These are phyloP conservation scores for Tricholoma furcatifolium DNA, from an alignment of 768 basidiomycete genomes.

Conservation along the genomic window DNA sequence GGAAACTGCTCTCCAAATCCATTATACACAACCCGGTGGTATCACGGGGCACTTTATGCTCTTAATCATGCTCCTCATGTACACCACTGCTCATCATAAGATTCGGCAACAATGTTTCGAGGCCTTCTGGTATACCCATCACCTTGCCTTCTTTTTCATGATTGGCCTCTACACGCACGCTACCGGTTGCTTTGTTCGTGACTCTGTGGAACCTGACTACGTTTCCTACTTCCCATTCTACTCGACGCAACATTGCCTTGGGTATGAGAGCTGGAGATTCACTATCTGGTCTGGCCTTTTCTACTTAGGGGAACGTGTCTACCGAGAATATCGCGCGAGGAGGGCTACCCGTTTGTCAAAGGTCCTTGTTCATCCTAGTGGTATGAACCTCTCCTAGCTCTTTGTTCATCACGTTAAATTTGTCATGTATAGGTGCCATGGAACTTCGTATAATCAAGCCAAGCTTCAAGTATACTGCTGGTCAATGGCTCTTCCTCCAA, in stretches of 20 bases:
- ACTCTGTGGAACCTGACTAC: constrained; percentile 71
- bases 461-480: constrained; percentile 87
- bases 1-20: constrained; percentile 76
- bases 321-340: constrained; percentile 79
- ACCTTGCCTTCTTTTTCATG: constrained; percentile 94
- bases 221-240: constrained; percentile 82
- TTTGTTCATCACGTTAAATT: constrained; percentile 3
- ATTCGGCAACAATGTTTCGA: constrained; percentile 91
- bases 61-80: constrained; percentile 90
- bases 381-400: constrained; percentile 36
- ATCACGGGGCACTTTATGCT: constrained; percentile 97
- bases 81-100: constrained; percentile 86
- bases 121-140: constrained; percentile 97
- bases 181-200: constrained; percentile 94
- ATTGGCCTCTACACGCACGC: constrained; percentile 87
- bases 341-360: constrained; percentile 77
- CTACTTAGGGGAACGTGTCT: constrained; percentile 87
- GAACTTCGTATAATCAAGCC: constrained; percentile 91
- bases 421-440: constrained; percentile 66
- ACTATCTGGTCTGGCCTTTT: constrained; percentile 90
- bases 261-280: constrained; percentile 89
- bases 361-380: constrained; percentile 87
- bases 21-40: constrained; percentile 88
- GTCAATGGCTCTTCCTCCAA: constrained; percentile 90
- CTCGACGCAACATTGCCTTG: constrained; percentile 82